These are phyloP conservation scores for Alloascoidea africana DNA, from an alignment of 805 yeast species.

Conservation along the genomic window DNA sequence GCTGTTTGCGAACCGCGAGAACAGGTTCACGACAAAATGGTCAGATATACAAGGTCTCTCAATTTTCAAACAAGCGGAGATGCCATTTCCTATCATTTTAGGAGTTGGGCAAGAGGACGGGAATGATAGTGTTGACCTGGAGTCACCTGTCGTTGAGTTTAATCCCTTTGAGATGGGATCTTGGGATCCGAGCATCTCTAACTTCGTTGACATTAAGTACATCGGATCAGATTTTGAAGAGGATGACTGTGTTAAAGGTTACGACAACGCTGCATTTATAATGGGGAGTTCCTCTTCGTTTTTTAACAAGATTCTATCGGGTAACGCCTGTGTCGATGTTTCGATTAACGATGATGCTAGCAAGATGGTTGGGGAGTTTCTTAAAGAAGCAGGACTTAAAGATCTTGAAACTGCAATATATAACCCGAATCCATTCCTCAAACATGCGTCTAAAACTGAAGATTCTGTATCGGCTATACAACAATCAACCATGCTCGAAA, in stretches of 20 bases:
- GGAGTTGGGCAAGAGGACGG: constrained; percentile 20
- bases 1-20: constrained; percentile 38
- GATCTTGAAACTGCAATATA: constrained; percentile 57
- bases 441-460: no score
- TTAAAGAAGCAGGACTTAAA: constrained; percentile 16
- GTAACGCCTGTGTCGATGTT: background rate
- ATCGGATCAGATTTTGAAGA: constrained; percentile 42
- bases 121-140: constrained; percentile 30
- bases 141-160: constrained; percentile 32
- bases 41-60: constrained; percentile 39
- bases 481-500: constrained; percentile 26
- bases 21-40: constrained; percentile 39
- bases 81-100: constrained; percentile 45
- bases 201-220: constrained; percentile 51
- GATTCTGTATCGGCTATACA: constrained; percentile 21
- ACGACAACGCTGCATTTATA: constrained; percentile 64
- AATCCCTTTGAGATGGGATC: constrained; percentile 56
- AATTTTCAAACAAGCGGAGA: constrained; percentile 39
- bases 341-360: no score
- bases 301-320: constrained; percentile 25
- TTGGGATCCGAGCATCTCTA: constrained; percentile 55
- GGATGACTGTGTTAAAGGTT: constrained; percentile 41
- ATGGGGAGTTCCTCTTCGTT: constrained; percentile 53
- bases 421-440: constrained; percentile 57
- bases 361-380: no score